A percentile compares a stretch with the other conserved stretches of the same genome.
phyloP scores from a whole-genome alignment of 164 flowering plant species.

The Vitis rotundifolia region DNA sequence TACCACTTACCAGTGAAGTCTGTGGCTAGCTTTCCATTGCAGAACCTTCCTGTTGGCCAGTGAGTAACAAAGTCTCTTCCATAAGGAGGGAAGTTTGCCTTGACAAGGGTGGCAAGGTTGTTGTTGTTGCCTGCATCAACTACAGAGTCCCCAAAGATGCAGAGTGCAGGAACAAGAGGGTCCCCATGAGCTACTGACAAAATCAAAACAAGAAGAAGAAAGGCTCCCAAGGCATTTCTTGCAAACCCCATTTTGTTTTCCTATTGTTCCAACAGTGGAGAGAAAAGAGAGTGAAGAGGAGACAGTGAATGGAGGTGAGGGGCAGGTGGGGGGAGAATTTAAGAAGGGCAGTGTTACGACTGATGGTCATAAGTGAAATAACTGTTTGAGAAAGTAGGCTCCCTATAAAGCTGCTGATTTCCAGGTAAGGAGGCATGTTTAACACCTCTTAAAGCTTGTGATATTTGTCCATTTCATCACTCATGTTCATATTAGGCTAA shows the following conservation, averaged over 20 bases:
- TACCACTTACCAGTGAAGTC: constrained; percentile 89
- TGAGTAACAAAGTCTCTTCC: constrained; percentile 80
- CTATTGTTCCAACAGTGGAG: not conserved
- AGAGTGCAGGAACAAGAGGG: constrained; percentile 76
- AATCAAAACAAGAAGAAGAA: constrained; percentile 19
- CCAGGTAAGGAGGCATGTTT: constrained; percentile 32
- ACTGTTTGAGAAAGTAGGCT: constrained; percentile 10
- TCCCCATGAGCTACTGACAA: constrained; percentile 45
- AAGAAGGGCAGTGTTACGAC: constrained; percentile 12
- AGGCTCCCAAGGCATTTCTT: constrained; percentile 13
- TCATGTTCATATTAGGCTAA: constrained; percentile 2
- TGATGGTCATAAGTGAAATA: constrained; percentile 19
- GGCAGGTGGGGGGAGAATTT: constrained; percentile 26
- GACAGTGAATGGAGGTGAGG: constrained; percentile 11
- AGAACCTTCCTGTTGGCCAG: constrained; percentile 84
- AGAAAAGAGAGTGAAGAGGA: constrained; percentile 11
- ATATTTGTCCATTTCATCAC: constrained; percentile 10
- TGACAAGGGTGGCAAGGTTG: constrained; percentile 55
- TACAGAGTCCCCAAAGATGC: constrained; percentile 90
- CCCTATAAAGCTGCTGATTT: constrained; percentile 27
- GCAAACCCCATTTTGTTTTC: constrained; percentile 28
- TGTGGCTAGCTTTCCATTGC: constrained; percentile 90
- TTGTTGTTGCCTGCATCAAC: constrained; percentile 92
- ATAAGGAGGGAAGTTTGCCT: constrained; percentile 86
- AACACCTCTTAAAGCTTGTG: constrained; percentile 18